Base-by-base conservation (phyloP, 2,329 filamentous ascomycete species). In the Ophiostoma fasciatum region DNA sequence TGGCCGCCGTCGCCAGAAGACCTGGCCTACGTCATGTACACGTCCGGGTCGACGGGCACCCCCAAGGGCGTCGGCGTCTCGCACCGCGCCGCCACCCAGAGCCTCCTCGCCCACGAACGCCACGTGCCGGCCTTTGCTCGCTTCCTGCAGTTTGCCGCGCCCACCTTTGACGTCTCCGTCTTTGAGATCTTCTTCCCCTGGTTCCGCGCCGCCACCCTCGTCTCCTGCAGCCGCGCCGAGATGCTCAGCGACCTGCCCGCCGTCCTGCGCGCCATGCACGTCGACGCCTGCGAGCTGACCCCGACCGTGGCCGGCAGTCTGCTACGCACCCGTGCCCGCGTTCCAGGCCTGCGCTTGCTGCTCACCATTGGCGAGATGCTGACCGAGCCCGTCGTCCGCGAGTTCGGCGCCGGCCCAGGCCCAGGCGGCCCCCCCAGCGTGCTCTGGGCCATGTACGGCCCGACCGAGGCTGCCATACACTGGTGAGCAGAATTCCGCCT, bases 331-430 rank as follows among this genome's bases (percentile, higher is more conserved):
- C 68, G 83, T 44, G 52, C 63, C 3, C 71, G 70, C 33, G 82
- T 77, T 0, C 84, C 85, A 0, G 58, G 60, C 0, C 55, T 94
- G 26, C 74, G 68, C 35, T 57, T 87, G 1, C 63, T 94, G 0
- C 59, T 94, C 18, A 94, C 85, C 0, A 94, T 94, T 46, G 87
- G 87, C 6, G 87, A 94, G 55, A 94, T 93, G 85, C 68, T 94
- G 25, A 93, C 81, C 4, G 63, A 68, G 28, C 69, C 73, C 8
- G 78, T 94, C 2, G 66, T 94, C 17, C 60, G 71, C 25, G 83
- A 92, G 50, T 94, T 90, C 61, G 84, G 83, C 6, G 72, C 72
- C 3, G n/a, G n/a, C n/a, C n/a, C n/a, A n/a, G n/a, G n/a, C n/a
- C n/a, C n/a, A n/a, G 13, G 23, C 23, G 59, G 62, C 9, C 49